Base-by-base conservation (phyloP, 2,329 filamentous ascomycete species). In the Chaetomium sp. region DNA sequence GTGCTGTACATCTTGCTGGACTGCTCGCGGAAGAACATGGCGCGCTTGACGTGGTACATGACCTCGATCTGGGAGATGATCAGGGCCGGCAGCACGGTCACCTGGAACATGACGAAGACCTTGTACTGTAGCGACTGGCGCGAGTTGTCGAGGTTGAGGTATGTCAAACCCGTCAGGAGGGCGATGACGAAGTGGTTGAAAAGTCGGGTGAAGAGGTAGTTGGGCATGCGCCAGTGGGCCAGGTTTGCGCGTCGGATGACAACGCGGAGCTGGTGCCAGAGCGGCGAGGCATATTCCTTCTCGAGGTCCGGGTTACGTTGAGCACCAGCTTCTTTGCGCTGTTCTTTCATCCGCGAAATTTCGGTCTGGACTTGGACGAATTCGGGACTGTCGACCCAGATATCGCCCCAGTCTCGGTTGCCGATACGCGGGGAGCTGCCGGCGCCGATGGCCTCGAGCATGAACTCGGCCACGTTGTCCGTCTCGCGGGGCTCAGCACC, bases 81-180 rank as follows among this genome's bases (percentile, higher is more conserved):
- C 35, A 95, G 77, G 1, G 88, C 88, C 0, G 90, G 89, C 33
- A 96, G 78, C 27, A 95, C 88, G 0, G 89, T 90, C 51, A 91
- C 83, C 69, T 95, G 89, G 80, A 96, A 96, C 69, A 94, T 88
- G 70, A 92, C 83, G 71, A 96, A 96, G 59, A 96, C 81, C 58
- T 86, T 85, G 75, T 94, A 88, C 70, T 96, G 91, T 4, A 96
- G 78, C 1, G 86, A 88, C 1, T 85, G 74, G 8, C 87, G 81
- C 2, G 87, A 90, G 65, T 91, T 73, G 66, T 92, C 85, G 7
- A 95, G 81, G 58, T 89, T 81, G 48, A 95, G 76, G 69, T 87
- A 96, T 37, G 86, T 86, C 10, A 95, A 78, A 63, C 91, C 91
- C 0, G 87, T 89, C 54, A 95, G 74, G 11, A 95, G 67, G 1